Base-by-base conservation (phyloP, 2,329 filamentous ascomycete genomes). In the Hawksworthiomyces lignivorus region DNA sequence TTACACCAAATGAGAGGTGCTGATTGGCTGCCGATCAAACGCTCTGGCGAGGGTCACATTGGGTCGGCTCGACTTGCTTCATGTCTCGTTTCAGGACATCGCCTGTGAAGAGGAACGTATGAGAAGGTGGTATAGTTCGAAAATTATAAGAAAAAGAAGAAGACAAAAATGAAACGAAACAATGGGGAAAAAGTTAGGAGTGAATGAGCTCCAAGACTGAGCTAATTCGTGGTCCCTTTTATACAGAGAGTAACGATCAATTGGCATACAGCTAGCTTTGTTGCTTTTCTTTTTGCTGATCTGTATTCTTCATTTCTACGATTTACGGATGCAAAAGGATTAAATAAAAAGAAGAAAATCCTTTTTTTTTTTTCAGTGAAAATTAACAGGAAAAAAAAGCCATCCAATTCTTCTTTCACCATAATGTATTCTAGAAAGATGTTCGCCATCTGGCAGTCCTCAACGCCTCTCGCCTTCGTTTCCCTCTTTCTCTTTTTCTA, bases 381-480 rank as follows among this genome's bases (percentile, higher is more conserved):
- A n/a, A n/a, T n/a, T n/a, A n/a, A n/a, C n/a, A n/a, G n/a, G n/a
- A n/a, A n/a, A n/a, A n/a, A n/a, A n/a, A n/a, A n/a, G n/a, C n/a
- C n/a, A n/a, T n/a, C n/a, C n/a, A n/a, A n/a, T n/a, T n/a, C 11
- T 21, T 29, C 28, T 20, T 15, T 14, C 9, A 17, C 19, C 7
- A 12, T 28, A 22, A 7, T n/a, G 18, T 19, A 10, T 4, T 14
- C 17, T 21, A 22, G 7, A 12, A 17, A 22, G 12, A 17, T 14
- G 7, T 8, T 15, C 17, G 32, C 32, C n/a, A 32, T 8, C 19
- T 28, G 5, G 30, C 19, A 8, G 40, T 49, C n/a, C 37, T 44
- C 22, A 36, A 58, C 35, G 39, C 56, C 11, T 48, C 50, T n/a
- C 42, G 61, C 43, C 48, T 55, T 20, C n/a, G n/a, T n/a, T n/a